Evolutionary conservation across 139 green algal genomes (phyloP).

Genomic region (Chlorella sp.): DNA sequence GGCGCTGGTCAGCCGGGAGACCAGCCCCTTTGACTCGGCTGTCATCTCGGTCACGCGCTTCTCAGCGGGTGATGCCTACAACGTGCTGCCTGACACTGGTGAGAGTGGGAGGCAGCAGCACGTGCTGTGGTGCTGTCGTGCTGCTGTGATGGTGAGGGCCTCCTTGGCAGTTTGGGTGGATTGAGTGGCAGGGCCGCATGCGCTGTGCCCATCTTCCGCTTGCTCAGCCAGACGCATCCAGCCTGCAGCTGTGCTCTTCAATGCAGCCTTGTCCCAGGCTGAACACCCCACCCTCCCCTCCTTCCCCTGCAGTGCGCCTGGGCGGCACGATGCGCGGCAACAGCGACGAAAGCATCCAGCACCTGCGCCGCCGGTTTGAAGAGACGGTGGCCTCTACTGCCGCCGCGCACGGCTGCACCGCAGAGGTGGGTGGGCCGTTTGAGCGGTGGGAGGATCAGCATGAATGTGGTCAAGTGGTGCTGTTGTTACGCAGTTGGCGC

Average conservation of each 20-base stretch:
- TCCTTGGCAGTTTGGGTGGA: no score
- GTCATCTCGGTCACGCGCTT: slow-evolving; percentile 89
- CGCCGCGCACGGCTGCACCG: slow-evolving; percentile 70
- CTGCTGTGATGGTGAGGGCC: no score
- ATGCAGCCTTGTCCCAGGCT: no score
- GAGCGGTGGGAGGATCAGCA: neutral
- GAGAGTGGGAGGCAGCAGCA: neutral
- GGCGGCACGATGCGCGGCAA: slow-evolving; percentile 79
- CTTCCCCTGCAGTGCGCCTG: slow-evolving; percentile 48
- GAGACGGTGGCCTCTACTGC: slow-evolving; percentile 59
- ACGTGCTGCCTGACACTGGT: slow-evolving; percentile 85
- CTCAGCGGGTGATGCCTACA: slow-evolving; percentile 74
- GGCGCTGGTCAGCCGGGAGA: slow-evolving; percentile 87
- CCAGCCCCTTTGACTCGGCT: slow-evolving; percentile 79
- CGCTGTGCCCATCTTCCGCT: no score
- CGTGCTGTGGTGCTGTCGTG: no score
- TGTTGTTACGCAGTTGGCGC: no score
- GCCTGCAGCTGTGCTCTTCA: neutral
- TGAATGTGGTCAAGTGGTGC: no score
- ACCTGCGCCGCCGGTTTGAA: slow-evolving; percentile 55
- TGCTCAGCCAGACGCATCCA: no score
- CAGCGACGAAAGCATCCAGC: slow-evolving; percentile 48
- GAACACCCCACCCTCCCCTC: neutral
- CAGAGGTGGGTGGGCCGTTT: slow-evolving; percentile 5
- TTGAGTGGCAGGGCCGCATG: no score